Evolutionary conservation across 1,139 yeast species (phyloP).

Genomic region (Lodderomyces beijingensis): DNA sequence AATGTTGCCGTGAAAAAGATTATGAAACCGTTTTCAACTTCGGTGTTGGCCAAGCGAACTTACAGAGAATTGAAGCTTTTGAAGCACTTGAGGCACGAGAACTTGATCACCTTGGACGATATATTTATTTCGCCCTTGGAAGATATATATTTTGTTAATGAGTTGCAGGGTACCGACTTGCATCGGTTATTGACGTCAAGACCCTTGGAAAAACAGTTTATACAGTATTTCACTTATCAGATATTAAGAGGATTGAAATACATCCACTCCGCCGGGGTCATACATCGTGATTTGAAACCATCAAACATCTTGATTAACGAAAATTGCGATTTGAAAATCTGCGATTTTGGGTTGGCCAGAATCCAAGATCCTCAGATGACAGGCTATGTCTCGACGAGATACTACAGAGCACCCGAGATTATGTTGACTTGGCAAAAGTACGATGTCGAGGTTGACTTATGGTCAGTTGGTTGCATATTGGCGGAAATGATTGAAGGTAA

Average conservation of each 20-base stretch:
- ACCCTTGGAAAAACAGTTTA: conserved; percentile 93
- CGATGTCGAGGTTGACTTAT: conserved; percentile 96
- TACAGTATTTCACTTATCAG: conserved; percentile 93
- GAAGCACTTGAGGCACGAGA: conserved; percentile 92
- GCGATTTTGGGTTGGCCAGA: conserved; percentile 96
- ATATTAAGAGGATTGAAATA: conserved; percentile 89
- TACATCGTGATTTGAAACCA: conserved; percentile 93
- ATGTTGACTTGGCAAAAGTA: conserved; percentile 99
- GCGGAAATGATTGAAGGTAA: conserved; percentile 99
- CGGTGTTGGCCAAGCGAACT: conserved; percentile 93
- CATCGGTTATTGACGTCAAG: conserved; percentile 87
- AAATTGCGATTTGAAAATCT: conserved; percentile 92
- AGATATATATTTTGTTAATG: conserved; percentile 96
- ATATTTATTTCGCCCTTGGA: conserved; percentile 92
- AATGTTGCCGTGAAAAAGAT: conserved; percentile 96
- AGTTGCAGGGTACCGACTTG: conserved; percentile 92
- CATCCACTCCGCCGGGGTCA: conserved; percentile 96
- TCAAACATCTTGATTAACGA: conserved; percentile 89
- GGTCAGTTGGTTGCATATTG: conserved; percentile 99
- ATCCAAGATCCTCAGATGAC: conserved; percentile 99
- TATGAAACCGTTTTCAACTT: conserved; percentile 94
- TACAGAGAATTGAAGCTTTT: conserved; percentile 90
- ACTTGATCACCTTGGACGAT: conserved; percentile 87
- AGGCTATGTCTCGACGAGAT: conserved; percentile 94
- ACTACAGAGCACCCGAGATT: conserved; percentile 97